phyloP scores from a whole-genome alignment of 169 alveolate species.

The Babesia ovata region DNA sequence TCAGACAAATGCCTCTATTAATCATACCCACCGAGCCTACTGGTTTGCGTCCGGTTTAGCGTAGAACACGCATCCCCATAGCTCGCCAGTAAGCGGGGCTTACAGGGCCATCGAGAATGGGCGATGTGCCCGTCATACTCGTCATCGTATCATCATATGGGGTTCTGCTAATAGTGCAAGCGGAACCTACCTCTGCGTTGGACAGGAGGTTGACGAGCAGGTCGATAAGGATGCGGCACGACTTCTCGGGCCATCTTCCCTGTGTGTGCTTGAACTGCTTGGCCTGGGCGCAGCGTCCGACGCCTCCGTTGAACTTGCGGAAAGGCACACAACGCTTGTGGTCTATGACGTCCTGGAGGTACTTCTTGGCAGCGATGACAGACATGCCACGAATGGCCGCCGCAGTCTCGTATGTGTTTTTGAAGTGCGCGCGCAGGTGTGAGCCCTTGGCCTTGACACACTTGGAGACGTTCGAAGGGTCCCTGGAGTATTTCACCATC shows the following conservation, averaged over 20 bases:
- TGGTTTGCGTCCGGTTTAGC: conserved; percentile 51
- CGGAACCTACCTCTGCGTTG: conserved; percentile 90
- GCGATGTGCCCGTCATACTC: conserved; percentile 59
- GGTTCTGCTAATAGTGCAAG: neutral
- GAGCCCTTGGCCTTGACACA: conserved; percentile 77
- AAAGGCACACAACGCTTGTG: conserved; percentile 95
- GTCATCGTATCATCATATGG: conserved; percentile 59
- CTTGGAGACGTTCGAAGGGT: conserved; percentile 62
- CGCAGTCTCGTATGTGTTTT: conserved; percentile 96
- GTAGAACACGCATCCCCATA: conserved; percentile 71
- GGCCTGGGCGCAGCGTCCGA: conserved; percentile 98
- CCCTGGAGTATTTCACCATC: conserved; percentile 71
- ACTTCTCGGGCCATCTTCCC: conserved; percentile 98
- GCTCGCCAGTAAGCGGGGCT: conserved; percentile 48
- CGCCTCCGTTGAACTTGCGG: conserved; percentile 94
- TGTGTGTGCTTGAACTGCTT: conserved; percentile 91
- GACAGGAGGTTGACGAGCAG: conserved; percentile 92
- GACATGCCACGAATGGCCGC: conserved; percentile 94
- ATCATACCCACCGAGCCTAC: conserved; percentile 69
- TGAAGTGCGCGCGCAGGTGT: conserved; percentile 92
- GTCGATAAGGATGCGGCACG: conserved; percentile 89
- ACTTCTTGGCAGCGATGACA: conserved; percentile 90
- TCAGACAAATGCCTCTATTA: conserved; percentile 83
- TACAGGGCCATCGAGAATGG: conserved; percentile 59
- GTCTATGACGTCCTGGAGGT: conserved; percentile 93